phyloP scores from a whole-genome alignment of 2,329 filamentous ascomycete genomes.

The Calonectria hawksworthii region DNA sequence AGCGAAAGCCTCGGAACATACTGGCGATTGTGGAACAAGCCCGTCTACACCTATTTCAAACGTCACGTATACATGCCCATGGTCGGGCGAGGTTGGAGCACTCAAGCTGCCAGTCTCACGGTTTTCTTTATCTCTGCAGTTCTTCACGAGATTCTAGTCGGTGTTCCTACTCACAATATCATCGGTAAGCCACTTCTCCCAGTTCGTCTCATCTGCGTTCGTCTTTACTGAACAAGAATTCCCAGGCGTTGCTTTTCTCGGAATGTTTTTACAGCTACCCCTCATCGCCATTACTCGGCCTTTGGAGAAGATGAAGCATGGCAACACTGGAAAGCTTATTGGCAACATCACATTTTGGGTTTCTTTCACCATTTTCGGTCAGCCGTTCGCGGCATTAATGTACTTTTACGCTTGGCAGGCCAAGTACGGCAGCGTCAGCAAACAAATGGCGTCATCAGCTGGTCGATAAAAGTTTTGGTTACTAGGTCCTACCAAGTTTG shows the following conservation, averaged over 20 bases:
- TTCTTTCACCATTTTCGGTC: conserved; percentile 94
- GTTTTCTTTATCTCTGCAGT: conserved; percentile 93
- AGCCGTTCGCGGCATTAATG: conserved; percentile 90
- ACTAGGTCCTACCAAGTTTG: not conserved
- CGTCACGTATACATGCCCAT: conserved; percentile 93
- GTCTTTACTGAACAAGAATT: conserved; percentile 24
- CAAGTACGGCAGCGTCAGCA: conserved; percentile 90
- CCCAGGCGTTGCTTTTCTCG: conserved; percentile 87
- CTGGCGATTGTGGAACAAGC: conserved; percentile 98
- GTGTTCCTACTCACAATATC: conserved; percentile 93
- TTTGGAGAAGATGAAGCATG: conserved; percentile 82
- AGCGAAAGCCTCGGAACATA: conserved; percentile 87
- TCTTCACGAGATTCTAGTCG: conserved; percentile 92
- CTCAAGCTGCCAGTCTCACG: conserved; percentile 77
- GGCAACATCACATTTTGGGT: conserved; percentile 98
- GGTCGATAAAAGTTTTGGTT: conserved; percentile 18
- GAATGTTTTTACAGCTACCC: conserved; percentile 94
- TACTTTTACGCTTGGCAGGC: conserved; percentile 99
- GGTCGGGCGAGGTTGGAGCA: conserved; percentile 84
- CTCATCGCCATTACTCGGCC: conserved; percentile 86
- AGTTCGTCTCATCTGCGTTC: not conserved
- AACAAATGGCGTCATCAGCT: conserved; percentile 45
- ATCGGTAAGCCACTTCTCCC: conserved; percentile 71
- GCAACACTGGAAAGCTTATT: conserved; percentile 78
- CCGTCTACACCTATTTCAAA: conserved; percentile 97